Evolutionary conservation across 2,329 filamentous ascomycete genomes (phyloP).

Genomic region (Aspergillus novoparasiticus): DNA sequence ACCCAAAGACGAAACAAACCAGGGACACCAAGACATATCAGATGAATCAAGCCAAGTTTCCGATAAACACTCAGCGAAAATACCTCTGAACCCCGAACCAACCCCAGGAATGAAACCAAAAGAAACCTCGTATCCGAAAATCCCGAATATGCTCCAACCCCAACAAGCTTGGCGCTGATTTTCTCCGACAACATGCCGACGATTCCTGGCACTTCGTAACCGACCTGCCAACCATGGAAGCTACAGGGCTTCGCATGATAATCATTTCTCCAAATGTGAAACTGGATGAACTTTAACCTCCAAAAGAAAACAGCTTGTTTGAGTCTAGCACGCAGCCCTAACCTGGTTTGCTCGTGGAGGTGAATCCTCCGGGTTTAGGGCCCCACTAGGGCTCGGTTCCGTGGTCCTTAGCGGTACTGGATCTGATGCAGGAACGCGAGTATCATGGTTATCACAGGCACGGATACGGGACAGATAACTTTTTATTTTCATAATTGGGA

Average conservation of each 20-base stretch:
- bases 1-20: background rate
- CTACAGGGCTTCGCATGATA: background rate
- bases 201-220: background rate
- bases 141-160: background rate
- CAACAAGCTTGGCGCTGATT: background rate
- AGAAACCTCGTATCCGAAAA: background rate
- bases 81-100: too few species aligned
- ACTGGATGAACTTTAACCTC: background rate
- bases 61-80: background rate
- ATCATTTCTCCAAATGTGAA: background rate
- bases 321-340: background rate
- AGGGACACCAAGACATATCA: background rate
- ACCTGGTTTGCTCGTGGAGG: too few species aligned
- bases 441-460: background rate
- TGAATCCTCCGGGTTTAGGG: background rate
- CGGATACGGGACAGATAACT: background rate
- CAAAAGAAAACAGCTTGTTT: background rate
- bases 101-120: background rate
- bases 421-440: background rate
- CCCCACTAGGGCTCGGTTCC: slow-evolving; percentile 2
- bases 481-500: too few species aligned
- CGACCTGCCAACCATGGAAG: background rate
- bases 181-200: background rate
- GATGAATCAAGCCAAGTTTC: background rate
- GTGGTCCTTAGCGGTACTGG: background rate